Evolutionary conservation across 306 rosid genomes (phyloP), one percentile per base, ranked within the genome.

Genomic region (Lathyrus oleraceus): DNA sequence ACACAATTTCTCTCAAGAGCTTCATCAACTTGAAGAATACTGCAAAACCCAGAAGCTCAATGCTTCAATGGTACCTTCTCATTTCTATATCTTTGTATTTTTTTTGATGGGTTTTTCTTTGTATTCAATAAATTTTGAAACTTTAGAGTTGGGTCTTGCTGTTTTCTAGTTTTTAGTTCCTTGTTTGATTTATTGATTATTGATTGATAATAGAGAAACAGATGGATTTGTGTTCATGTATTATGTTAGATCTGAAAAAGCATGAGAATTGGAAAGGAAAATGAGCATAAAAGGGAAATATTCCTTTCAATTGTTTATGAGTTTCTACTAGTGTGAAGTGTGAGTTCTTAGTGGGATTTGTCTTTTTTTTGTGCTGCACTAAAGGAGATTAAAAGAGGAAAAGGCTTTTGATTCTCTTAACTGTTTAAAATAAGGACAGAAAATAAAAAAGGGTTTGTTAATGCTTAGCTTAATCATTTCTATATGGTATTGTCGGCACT

Each of bases 1-100:
- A 65, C 90, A 85, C 75, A 82, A 81, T 65, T 80, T 78, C 82
- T 87, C 90, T 72, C 88, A 81, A 70, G 95, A 86, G 44, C 86
- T 86, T 81, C 99, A 87, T 48, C 91, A 85, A 56, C 87, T 86
- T 35, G 96, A 87, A 75, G 98, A 90, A 35, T 88, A 88, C 76
- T 85, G 88, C 84, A 84, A 73, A 77, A 73, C 79, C 81, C 90
- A 85, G 23, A 88, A 88, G 80, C 70, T 42, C 74, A 83, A 70
- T 85, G 91, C 75, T 78, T 81, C 84, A 60, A 57, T 87, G 92
- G 97, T 90, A 73, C 52, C 27, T 16, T 39, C 65, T 51, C 76
- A 53, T 12, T 69, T 63, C 69, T 59, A 19, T 35, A 66, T 76
- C 72, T 75, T 74, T 74, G 78, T 80, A 70, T 77, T 85, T 71